Evolutionary conservation across 371 early-diverging fungal species (phyloP).

Genomic region (Conidiobolus incongruus): DNA sequence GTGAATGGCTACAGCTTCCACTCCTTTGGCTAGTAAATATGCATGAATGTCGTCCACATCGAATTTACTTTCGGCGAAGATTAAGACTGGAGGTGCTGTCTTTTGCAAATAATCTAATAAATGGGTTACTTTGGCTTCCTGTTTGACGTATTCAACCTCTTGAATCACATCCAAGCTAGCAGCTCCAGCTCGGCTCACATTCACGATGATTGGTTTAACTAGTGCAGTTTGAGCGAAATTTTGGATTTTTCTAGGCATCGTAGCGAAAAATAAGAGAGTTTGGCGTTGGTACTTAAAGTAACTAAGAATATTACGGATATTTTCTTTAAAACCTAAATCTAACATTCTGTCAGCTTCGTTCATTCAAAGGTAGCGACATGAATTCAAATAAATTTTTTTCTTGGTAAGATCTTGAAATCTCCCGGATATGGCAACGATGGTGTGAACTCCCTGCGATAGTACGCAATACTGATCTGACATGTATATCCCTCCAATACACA

Average conservation of each 20-base stretch:
- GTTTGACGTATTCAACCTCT: conserved; percentile 91
- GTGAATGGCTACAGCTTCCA: conserved; percentile 83
- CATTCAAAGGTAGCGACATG: conserved; percentile 73
- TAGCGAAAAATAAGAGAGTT: conserved; percentile 83
- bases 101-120: conserved; percentile 81
- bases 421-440: conserved; percentile 92
- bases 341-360: conserved; percentile 98
- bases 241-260: conserved; percentile 94
- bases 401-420: conserved; percentile 68
- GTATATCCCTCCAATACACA: conserved; percentile 90
- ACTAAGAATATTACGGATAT: conserved; percentile 80
- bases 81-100: conserved; percentile 86
- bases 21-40: conserved; percentile 77
- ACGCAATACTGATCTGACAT: conserved; percentile 62
- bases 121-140: conserved; percentile 79
- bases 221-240: conserved; percentile 78
- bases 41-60: conserved; percentile 98
- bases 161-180: conserved; percentile 96
- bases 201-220: conserved; percentile 78
- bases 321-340: conserved; percentile 93
- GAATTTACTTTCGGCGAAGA: conserved; percentile 97
- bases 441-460: conserved; percentile 31
- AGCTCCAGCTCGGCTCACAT: conserved; percentile 95
- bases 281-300: conserved; percentile 82
- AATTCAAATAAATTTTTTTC: conserved; percentile 49